Base-by-base conservation (phyloP, 2,329 filamentous ascomycete species). In the Colletotrichum scovillei region DNA sequence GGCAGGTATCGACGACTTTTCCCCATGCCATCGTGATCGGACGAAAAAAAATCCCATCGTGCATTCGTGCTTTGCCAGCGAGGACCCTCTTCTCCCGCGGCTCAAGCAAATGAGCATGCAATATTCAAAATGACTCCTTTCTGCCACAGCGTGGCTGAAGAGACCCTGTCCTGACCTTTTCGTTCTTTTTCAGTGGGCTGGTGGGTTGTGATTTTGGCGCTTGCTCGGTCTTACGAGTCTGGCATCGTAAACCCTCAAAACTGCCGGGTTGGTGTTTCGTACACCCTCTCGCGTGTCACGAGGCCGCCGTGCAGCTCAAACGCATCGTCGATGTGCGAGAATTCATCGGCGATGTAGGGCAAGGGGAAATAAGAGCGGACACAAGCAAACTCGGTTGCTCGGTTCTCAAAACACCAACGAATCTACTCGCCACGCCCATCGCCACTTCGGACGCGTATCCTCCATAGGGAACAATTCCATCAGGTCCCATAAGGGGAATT, bases 21-120 rank as follows among this genome's bases (percentile, higher is more conserved):
- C 19, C 35, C n/a, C 16, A 22, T 19, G 19, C 32, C 60, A 70
- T 73, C 70, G 67, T 52, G 70, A 73, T 73, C 67, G 42, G 55
- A 62, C 26, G 46, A 73, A 65, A 53, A 5, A 70, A 70, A 70
- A 49, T 52, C 52, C 64, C 64, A 57, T 38, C 49, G 42, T 35
- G 24, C 57, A 35, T n/a, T 42, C 16, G 38, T 16, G 16, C 14
- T 16, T 42, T 19, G 38, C 38, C 38, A 42, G 38, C 38, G 38
- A 42, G 38, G 38, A 7, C 38, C 2, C 42, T 19, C 42, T 49
- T n/a, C 42, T 49, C 42, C 42, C 19, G 9, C 19, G n/a, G 19
- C 16, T 8, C 7, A 2, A 49, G 42, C 42, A n/a, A 49, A 49
- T 19, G 42, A 49, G 42, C 42, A n/a, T n/a, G 19, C 16, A 49